Evolutionary conservation across 108 stramenopile species (phyloP), one percentile per base, ranked within the genome.

Genomic region (Discostella stelligeroides): DNA sequence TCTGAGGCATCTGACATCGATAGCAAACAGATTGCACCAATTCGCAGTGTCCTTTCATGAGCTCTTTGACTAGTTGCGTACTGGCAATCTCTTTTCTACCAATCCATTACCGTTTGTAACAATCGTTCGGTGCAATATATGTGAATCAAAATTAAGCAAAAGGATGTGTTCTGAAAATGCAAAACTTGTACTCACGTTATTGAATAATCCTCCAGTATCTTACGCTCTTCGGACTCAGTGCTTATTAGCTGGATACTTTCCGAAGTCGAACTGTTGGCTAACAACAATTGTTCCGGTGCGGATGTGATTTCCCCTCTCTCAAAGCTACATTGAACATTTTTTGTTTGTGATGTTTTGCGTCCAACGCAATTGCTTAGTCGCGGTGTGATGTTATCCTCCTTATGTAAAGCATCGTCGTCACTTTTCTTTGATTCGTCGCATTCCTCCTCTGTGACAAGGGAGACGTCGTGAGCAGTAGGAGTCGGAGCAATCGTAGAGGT

Each of bases 1-100:
- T 80, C 70, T 69, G 54, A 0, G 79, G 79, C 79, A 80, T 80
- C 41, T 53, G 58, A 54, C 79, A 73, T 39, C 67, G 63, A 38
- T 70, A 61, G 48, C 79, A 80, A 57, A 61, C 53, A 37, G 58
- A 21, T 1, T 51, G 20, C 7, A 66, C 64, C 28, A 80, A 53
- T 60, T 80, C 68, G 40, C 63, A 60, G 3, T 28, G 48, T 51
- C 57, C 41, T 73, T 38, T 50, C 50, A 23, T 37, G 17, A 80
- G 62, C 30, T 65, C 50, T 39, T 69, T 80, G 62, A 67, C 60
- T n/a, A 80, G 73, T 73, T 66, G 42, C 51, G 64, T 68, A 34
- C 66, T 80, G 21, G 79, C 79, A 9, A 66, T 60, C 6, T 62
- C 79, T 45, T 69, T 80, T 24, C 63, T 67, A 25, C 12, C 18